Evolutionary conservation across 2,329 filamentous ascomycete species (phyloP).

Genomic region (Chaetothyriales sp.): DNA sequence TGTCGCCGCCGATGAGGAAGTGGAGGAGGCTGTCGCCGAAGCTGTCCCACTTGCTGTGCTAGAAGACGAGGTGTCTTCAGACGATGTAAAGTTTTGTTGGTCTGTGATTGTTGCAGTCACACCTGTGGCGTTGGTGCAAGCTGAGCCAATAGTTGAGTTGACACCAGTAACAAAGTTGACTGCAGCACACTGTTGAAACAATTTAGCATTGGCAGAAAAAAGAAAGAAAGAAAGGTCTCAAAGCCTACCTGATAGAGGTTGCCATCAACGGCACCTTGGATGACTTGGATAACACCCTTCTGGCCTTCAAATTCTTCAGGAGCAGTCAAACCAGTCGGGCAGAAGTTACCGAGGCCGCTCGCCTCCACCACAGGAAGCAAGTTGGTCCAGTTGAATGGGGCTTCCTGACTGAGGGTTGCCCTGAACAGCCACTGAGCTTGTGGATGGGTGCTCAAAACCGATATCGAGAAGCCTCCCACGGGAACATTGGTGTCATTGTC

Average conservation of each 20-base stretch:
- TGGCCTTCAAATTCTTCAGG: constrained; percentile 16
- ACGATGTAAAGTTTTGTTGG: constrained; percentile 7
- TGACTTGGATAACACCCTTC: constrained; percentile 8
- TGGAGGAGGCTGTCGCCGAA: constrained; percentile 3
- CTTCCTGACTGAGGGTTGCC: constrained; percentile 37
- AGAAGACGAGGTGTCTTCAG: neutral
- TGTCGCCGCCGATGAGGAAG: neutral
- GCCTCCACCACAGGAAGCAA: constrained; percentile 47
- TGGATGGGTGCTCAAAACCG: constrained; percentile 22
- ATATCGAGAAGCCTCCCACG: constrained; percentile 34
- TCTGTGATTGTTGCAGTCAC: constrained; percentile 29
- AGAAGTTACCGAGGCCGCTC: constrained; percentile 49
- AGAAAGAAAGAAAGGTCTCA: neutral
- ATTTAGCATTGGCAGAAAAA: neutral
- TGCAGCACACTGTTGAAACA: constrained; percentile 9
- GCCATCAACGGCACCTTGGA: constrained; percentile 10
- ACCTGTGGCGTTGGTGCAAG: constrained; percentile 45
- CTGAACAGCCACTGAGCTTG: constrained; percentile 19
- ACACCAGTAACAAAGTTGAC: constrained; percentile 13
- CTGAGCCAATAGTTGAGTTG: constrained; percentile 17
- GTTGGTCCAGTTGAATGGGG: constrained; percentile 51
- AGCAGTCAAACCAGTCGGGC: constrained; percentile 40
- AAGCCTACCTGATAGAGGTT: constrained; percentile 11
- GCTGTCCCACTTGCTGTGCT: constrained; percentile 1
- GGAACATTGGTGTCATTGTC: constrained; percentile 35